Percentiles rank a stretch among this genome's conserved stretches.
These are phyloP conservation scores for Pistacia integerrima DNA, from an alignment of 345 rosid genomes.

Conservation along the genomic window DNA sequence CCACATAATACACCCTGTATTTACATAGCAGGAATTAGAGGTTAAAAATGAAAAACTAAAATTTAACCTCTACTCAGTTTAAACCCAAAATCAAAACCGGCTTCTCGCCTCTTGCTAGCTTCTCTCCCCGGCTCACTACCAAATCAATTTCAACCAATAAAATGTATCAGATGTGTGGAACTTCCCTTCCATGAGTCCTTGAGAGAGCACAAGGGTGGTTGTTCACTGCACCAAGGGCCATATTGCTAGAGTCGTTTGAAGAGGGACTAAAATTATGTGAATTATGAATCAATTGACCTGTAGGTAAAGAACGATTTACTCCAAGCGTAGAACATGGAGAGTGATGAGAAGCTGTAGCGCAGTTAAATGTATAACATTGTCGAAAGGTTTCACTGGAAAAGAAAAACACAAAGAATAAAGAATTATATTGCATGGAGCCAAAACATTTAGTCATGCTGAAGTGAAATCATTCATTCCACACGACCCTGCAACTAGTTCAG, in stretches of 20 bases:
- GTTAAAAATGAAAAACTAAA: not conserved
- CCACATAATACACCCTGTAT: conserved; percentile 1
- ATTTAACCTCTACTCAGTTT: not conserved
- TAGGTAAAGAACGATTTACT: conserved; percentile 1
- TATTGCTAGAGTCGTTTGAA: conserved; percentile 27
- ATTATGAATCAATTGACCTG: conserved; percentile 17
- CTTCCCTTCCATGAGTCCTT: conserved; percentile 39
- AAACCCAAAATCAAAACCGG: not conserved
- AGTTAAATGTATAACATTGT: conserved; percentile 13
- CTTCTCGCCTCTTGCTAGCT: conserved; percentile 8
- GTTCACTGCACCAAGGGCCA: conserved; percentile 26
- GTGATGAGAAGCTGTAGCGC: conserved; percentile 25
- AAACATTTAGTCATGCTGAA: not conserved
- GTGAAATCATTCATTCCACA: not conserved
- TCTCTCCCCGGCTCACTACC: conserved; percentile 6
- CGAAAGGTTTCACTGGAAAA: conserved; percentile 24
- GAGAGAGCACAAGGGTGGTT: conserved; percentile 34
- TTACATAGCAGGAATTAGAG: not conserved
- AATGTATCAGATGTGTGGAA: conserved; percentile 21
- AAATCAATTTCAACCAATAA: conserved; percentile 1
- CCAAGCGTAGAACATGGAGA: conserved; percentile 18
- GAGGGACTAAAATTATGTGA: conserved; percentile 32
- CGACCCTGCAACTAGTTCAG: not conserved
- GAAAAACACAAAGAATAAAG: not conserved
- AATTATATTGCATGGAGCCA: not conserved